Conservation (phyloP, 2,329 filamentous ascomycete genomes). For the Hymenoscyphus occultus region DNA sequence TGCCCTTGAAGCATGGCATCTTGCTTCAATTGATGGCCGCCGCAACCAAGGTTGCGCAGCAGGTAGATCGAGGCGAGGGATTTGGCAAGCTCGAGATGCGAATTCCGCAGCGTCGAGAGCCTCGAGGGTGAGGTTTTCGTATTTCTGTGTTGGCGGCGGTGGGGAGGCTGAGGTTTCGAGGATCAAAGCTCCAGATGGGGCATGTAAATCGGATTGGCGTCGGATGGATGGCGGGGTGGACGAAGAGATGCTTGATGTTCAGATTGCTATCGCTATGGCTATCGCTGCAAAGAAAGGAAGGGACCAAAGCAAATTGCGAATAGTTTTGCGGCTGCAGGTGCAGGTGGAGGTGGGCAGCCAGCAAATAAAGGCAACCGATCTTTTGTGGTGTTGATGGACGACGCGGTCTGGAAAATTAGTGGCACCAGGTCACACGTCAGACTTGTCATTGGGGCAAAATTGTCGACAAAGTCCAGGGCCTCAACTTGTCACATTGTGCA, state of each 20-base stretch:
- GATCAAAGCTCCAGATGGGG: constrained; percentile 1
- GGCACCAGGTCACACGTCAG: no score
- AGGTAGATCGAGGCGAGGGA: constrained; percentile 1
- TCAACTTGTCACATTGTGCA: no score
- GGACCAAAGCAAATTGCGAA: no score
- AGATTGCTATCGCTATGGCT: not conserved
- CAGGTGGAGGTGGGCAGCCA: not conserved
- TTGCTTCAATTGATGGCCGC: constrained; percentile 14
- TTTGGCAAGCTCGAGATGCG: constrained; percentile 1
- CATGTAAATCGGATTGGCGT: not conserved
- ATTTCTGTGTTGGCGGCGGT: not conserved
- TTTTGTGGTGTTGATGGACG: no score
- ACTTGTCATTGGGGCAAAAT: no score
- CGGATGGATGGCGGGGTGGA: not conserved
- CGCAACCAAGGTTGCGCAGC: constrained; percentile 3
- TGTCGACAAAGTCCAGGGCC: no score
- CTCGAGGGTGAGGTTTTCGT: not conserved
- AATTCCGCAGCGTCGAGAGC: not conserved
- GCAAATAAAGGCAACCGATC: not conserved
- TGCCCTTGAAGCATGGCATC: constrained; percentile 98
- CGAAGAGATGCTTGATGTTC: not conserved
- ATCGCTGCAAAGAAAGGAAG: no score
- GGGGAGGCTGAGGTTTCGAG: constrained; percentile 3
- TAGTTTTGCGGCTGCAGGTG: no score
- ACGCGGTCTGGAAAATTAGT: no score